Conservation (phyloP, 2,329 filamentous ascomycete species). For the Endocalyx cinctus region DNA sequence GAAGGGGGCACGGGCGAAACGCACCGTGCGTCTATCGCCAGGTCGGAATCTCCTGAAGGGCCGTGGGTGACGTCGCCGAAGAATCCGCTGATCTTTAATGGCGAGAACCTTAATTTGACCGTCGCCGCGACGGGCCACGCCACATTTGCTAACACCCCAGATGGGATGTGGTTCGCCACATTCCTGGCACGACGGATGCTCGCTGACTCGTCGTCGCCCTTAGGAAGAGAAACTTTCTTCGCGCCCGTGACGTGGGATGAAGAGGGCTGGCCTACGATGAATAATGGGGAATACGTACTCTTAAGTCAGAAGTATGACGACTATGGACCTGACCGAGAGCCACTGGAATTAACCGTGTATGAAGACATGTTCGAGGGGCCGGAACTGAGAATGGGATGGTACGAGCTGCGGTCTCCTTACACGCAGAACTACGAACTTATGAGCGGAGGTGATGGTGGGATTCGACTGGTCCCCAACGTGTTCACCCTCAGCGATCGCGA, state of each 20-base stretch:
- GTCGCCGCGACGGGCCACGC: background rate
- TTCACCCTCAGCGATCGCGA: slow-evolving; percentile 24
- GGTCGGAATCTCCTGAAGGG: slow-evolving; percentile 27
- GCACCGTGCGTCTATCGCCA: slow-evolving; percentile 38
- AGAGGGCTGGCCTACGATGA: background rate
- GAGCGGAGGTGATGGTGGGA: too few species aligned
- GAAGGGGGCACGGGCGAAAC: slow-evolving; percentile 31
- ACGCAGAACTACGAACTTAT: background rate
- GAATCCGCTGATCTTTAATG: slow-evolving; percentile 34
- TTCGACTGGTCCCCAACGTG: slow-evolving; percentile 5
- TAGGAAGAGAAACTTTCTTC: background rate
- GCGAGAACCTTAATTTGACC: slow-evolving; percentile 13
- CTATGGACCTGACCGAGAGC: background rate
- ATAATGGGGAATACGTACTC: background rate
- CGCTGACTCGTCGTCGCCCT: background rate
- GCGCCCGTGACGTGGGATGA: background rate
- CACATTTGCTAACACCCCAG: background rate
- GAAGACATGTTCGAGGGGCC: background rate
- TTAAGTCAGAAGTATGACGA: background rate
- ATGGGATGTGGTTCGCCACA: background rate
- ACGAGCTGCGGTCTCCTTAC: background rate
- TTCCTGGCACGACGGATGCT: background rate
- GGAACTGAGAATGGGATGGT: background rate
- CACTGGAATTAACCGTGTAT: background rate
- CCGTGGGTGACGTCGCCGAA: slow-evolving; percentile 36